These are phyloP conservation scores for Echinochloa phyllopogon DNA, from an alignment of 176 grass and related monocot species.

Conservation along the genomic window DNA sequence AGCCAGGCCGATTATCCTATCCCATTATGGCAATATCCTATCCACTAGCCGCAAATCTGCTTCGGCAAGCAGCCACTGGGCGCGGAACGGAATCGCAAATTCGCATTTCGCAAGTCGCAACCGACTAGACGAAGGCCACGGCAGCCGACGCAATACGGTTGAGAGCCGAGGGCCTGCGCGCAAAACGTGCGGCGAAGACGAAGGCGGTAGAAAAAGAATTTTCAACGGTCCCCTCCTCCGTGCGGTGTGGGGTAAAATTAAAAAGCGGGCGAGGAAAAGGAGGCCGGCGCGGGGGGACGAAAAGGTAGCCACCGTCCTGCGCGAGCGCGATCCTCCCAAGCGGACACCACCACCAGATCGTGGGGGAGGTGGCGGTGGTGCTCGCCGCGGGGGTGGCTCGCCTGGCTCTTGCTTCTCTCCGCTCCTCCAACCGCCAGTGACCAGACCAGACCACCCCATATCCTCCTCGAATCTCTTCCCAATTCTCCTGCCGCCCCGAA, in stretches of 20 bases:
- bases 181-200: conserved; percentile 2
- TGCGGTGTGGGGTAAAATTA: conserved; percentile 13
- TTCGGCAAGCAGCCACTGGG: neutral
- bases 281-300: neutral
- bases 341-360: conserved; percentile 44
- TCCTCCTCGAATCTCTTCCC: neutral
- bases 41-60: neutral
- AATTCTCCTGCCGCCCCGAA: neutral
- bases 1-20: neutral
- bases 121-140: neutral
- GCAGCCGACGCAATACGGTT: neutral
- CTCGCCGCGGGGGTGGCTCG: neutral
- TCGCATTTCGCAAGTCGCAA: neutral
- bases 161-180: neutral
- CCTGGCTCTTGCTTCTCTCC: neutral
- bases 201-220: neutral
- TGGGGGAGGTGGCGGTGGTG: conserved; percentile 6
- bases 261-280: neutral
- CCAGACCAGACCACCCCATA: neutral
- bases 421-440: neutral
- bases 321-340: conserved; percentile 28
- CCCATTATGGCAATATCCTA: neutral
- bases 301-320: conserved; percentile 1
- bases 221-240: conserved; percentile 36
- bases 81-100: too few species aligned